Evolutionary conservation across 306 rosid species (phyloP).

Genomic region (Datisca glomerata): DNA sequence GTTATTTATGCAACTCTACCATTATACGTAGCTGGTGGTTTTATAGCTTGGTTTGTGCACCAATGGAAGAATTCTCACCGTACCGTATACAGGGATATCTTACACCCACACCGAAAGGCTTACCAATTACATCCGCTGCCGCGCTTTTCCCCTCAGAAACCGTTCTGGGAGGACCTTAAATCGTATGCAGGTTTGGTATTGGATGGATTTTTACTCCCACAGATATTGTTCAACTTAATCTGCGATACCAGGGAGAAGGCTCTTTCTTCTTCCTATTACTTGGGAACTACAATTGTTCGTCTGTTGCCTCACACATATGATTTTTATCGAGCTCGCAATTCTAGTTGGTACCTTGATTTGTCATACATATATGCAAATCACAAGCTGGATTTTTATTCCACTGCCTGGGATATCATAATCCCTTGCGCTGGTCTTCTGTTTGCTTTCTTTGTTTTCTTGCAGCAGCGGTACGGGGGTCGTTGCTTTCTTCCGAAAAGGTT

Average conservation of each 20-base stretch:
- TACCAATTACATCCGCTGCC: too few relatives aligned
- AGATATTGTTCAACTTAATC: constrained; percentile 27
- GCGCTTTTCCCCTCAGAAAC: too few relatives aligned
- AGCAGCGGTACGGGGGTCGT: constrained; percentile 76
- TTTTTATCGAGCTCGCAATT: constrained; percentile 43
- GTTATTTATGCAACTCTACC: constrained; percentile 49
- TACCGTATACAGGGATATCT: too few relatives aligned
- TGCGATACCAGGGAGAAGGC: constrained; percentile 15
- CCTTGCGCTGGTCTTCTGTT: constrained; percentile 43
- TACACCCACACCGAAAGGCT: too few relatives aligned
- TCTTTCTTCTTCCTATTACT: constrained; percentile 33
- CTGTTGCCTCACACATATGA: constrained; percentile 48
- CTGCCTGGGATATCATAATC: constrained; percentile 78
- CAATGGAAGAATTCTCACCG: background rate
- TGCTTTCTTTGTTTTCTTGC: constrained; percentile 47
- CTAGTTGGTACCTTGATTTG: constrained; percentile 44
- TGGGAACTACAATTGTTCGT: constrained; percentile 46
- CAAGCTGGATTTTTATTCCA: constrained; percentile 60
- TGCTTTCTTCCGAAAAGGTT: constrained; percentile 55
- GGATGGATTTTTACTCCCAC: constrained; percentile 58
- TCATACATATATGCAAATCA: constrained; percentile 69
- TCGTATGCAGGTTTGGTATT: constrained; percentile 17
- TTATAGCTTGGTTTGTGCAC: background rate
- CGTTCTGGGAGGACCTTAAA: constrained; percentile 3
- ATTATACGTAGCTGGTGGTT: constrained; percentile 17